Conservation (phyloP, 1,284 basidiomycete species). For the Peniophora sp. region DNA sequence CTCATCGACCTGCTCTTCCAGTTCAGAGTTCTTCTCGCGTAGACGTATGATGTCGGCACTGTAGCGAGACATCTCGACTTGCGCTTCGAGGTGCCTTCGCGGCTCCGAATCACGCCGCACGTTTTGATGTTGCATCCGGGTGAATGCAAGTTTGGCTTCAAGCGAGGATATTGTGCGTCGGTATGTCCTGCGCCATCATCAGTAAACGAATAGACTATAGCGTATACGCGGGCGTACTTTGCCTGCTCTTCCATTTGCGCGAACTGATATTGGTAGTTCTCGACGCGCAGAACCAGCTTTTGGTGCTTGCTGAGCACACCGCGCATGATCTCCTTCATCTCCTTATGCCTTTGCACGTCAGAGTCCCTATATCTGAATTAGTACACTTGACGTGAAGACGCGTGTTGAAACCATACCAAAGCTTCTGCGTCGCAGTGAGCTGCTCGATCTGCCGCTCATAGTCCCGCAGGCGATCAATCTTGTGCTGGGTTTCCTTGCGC, state of each 20-base stretch:
- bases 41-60: constrained; percentile 40
- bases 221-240: constrained; percentile 32
- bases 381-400: not conserved
- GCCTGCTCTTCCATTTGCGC: constrained; percentile 42
- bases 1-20: constrained; percentile 64
- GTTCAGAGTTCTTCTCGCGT: constrained; percentile 46
- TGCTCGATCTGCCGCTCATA: constrained; percentile 71
- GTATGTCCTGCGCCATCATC: constrained; percentile 31
- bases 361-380: constrained; percentile 42
- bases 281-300: constrained; percentile 55
- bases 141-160: constrained; percentile 39
- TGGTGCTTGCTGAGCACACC: constrained; percentile 46
- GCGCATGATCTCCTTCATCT: constrained; percentile 50
- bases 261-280: constrained; percentile 45
- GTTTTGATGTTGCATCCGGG: constrained; percentile 26
- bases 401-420: constrained; percentile 45
- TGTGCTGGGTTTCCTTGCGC: constrained; percentile 64
- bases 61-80: constrained; percentile 36
- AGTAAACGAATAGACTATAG: not conserved
- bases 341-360: constrained; percentile 64
- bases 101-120: constrained; percentile 27
- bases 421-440: constrained; percentile 55
- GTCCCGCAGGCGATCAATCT: constrained; percentile 62
- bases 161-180: constrained; percentile 51
- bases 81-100: constrained; percentile 32